Evolutionary conservation across 768 basidiomycete genomes (phyloP).

Genomic region (Hydnum rufescens): DNA sequence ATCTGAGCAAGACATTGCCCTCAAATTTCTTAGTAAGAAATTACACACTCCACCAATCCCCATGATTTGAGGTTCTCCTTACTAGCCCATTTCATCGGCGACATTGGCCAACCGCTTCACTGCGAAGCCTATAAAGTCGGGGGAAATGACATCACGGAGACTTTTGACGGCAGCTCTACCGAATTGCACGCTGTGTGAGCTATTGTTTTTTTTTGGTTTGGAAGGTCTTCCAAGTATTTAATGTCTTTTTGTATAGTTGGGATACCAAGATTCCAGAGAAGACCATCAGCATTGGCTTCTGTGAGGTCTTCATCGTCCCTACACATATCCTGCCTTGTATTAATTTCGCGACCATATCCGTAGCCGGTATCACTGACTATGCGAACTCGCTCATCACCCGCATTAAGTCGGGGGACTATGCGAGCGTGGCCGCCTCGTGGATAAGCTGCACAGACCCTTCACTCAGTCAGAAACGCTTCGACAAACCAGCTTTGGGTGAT

Average conservation of each 20-base stretch:
- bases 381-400: background rate
- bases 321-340: background rate
- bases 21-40: background rate
- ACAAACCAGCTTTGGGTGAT: background rate
- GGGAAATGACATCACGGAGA: slow-evolving; percentile 7
- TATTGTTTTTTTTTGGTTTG: too few relatives aligned
- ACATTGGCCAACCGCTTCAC: slow-evolving; percentile 10
- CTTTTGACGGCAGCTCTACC: slow-evolving; percentile 5
- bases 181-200: slow-evolving; percentile 3
- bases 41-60: background rate
- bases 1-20: background rate
- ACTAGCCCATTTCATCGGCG: slow-evolving; percentile 9
- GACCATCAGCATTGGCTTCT: background rate
- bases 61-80: slow-evolving; percentile 6
- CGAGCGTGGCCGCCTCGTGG: slow-evolving; percentile 3
- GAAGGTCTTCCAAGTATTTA: too few relatives aligned
- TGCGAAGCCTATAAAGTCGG: slow-evolving; percentile 6
- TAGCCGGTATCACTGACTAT: slow-evolving; percentile 3
- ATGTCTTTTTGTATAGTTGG: background rate
- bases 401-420: slow-evolving; percentile 6
- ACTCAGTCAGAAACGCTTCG: background rate
- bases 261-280: background rate
- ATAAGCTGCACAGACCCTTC: slow-evolving; percentile 6
- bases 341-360: too few relatives aligned
- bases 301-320: background rate